Conservation (phyloP, 2,329 filamentous ascomycete species). For the Parastagonospora nodorum region DNA sequence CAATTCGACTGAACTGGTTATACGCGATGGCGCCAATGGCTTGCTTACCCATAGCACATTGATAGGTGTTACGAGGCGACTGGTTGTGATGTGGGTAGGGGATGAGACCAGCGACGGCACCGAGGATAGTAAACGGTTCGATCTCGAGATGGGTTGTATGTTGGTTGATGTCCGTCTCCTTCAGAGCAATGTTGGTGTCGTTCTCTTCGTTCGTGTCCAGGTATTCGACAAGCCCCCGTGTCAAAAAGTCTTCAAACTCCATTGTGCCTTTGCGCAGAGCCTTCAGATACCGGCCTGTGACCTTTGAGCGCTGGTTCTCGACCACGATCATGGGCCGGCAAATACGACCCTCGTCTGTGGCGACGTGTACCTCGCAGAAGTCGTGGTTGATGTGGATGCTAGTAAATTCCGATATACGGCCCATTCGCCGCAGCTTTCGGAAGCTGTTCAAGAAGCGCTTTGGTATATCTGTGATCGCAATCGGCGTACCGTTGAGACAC, state of each 20-base stretch:
- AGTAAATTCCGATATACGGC: conserved; percentile 93
- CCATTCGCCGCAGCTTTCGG: conserved; percentile 83
- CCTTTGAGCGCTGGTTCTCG: conserved; percentile 81
- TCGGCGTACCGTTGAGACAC: conserved; percentile 93
- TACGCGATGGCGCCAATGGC: conserved; percentile 97
- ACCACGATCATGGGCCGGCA: conserved; percentile 96
- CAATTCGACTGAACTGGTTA: conserved; percentile 96
- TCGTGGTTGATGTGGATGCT: conserved; percentile 96
- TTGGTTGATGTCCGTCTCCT: conserved; percentile 80
- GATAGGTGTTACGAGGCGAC: conserved; percentile 96
- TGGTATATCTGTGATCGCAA: conserved; percentile 83
- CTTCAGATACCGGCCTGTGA: conserved; percentile 78
- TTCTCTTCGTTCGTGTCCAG: conserved; percentile 99
- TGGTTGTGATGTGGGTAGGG: conserved; percentile 99
- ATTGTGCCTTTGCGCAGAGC: conserved; percentile 81
- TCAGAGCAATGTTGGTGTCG: conserved; percentile 89
- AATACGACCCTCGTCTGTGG: conserved; percentile 95
- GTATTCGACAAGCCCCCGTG: conserved; percentile 89
- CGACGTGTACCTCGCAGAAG: conserved; percentile 89
- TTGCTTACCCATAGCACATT: conserved; percentile 99
- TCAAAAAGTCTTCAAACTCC: conserved; percentile 93
- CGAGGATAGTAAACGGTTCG: conserved; percentile 94
- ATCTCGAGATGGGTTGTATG: conserved; percentile 95
- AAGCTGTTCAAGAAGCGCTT: conserved; percentile 87
- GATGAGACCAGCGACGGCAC: conserved; percentile 93